phyloP scores from a whole-genome alignment of 495 filamentous ascomycete species.

The Apiosordaria backusii region DNA sequence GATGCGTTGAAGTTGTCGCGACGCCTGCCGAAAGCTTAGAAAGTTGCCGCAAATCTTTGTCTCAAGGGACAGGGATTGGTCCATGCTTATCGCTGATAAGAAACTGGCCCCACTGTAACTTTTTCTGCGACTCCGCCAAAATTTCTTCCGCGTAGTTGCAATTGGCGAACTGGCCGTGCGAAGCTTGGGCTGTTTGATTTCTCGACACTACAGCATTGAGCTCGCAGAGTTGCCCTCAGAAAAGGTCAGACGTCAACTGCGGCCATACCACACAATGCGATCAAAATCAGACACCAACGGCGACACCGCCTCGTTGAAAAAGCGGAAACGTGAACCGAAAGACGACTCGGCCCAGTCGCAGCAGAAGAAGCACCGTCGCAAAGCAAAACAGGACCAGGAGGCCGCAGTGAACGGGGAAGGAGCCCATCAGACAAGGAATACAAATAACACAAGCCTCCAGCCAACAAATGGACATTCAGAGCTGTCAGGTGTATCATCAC shows the following conservation, averaged over 20 bases:
- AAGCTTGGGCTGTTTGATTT: conserved; percentile 12
- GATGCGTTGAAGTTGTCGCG: conserved; percentile 2
- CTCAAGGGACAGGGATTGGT: conserved; percentile 19
- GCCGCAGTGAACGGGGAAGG: conserved; percentile 17
- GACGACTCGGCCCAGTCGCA: conserved; percentile 25
- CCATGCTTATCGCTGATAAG: conserved; percentile 34
- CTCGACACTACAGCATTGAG: background rate
- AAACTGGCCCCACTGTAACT: conserved; percentile 29
- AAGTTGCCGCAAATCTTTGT: conserved; percentile 24
- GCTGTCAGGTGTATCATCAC: conserved; percentile 15
- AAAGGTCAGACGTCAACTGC: background rate
- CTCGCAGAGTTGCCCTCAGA: background rate
- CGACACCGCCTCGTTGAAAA: conserved; percentile 33
- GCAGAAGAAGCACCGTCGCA: conserved; percentile 31
- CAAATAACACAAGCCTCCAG: background rate
- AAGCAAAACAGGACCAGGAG: conserved; percentile 19
- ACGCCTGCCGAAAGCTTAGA: background rate
- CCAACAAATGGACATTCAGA: conserved; percentile 15
- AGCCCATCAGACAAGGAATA: background rate
- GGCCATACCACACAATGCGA: conserved; percentile 13
- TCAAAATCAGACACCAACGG: conserved; percentile 27
- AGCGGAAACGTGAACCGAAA: conserved; percentile 34
- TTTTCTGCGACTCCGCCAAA: conserved; percentile 34
- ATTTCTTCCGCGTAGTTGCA: conserved; percentile 29
- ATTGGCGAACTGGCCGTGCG: conserved; percentile 10